Evolutionary conservation across 2,329 filamentous ascomycete genomes (phyloP).

Genomic region (Clarireedia paspali): DNA sequence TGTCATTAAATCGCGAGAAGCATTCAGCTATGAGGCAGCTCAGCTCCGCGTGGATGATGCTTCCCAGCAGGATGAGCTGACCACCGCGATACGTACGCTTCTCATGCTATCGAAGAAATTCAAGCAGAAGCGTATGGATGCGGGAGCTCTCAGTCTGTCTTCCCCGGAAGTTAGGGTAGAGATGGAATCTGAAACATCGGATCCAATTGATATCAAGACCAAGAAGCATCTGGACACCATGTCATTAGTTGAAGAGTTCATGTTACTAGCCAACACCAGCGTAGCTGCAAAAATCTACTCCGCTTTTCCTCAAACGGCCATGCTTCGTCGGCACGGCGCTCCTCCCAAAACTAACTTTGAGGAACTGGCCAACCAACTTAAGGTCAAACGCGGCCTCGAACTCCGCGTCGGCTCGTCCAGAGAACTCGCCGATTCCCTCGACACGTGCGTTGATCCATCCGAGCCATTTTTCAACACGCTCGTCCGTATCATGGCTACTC

Average conservation of each 20-base stretch:
- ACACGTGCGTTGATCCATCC: slow-evolving; percentile 67
- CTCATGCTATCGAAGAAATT: slow-evolving; percentile 87
- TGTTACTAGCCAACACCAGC: slow-evolving; percentile 95
- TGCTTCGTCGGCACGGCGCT: slow-evolving; percentile 84
- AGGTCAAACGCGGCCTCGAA: slow-evolving; percentile 74
- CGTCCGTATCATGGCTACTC: slow-evolving; percentile 91
- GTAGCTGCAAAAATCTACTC: slow-evolving; percentile 87
- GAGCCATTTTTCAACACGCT: slow-evolving; percentile 99
- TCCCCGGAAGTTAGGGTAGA: slow-evolving; percentile 98
- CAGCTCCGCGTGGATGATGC: slow-evolving; percentile 88
- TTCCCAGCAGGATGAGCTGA: slow-evolving; percentile 82
- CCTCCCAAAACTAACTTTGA: slow-evolving; percentile 97
- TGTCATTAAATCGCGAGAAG: slow-evolving; percentile 91
- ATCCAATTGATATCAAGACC: slow-evolving; percentile 92
- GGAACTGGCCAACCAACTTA: slow-evolving; percentile 83
- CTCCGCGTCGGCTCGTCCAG: slow-evolving; percentile 80
- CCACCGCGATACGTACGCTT: slow-evolving; percentile 78
- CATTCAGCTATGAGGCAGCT: slow-evolving; percentile 95
- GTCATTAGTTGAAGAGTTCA: slow-evolving; percentile 97
- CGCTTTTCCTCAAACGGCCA: slow-evolving; percentile 88
- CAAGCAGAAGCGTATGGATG: slow-evolving; percentile 91
- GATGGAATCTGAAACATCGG: slow-evolving; percentile 89
- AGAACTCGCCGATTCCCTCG: slow-evolving; percentile 88
- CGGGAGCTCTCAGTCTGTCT: slow-evolving; percentile 87
- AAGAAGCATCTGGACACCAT: slow-evolving; percentile 93